Evolutionary conservation across 192 early-diverging fungal species (phyloP).

Genomic region (Entomortierella parvispora): DNA sequence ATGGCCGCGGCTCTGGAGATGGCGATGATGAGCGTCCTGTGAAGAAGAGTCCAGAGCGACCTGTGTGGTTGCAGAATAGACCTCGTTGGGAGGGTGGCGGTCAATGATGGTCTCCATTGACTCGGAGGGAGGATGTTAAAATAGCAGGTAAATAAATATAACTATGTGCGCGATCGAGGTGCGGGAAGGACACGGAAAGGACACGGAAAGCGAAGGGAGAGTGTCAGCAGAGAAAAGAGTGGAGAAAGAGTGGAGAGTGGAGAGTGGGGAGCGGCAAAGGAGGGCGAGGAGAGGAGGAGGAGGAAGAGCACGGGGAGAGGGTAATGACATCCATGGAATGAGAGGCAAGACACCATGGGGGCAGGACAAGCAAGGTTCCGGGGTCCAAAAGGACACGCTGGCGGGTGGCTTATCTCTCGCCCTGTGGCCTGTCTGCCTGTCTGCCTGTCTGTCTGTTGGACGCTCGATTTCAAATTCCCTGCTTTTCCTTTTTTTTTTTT

Average conservation of each 20-base stretch:
- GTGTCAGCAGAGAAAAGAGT: neutral
- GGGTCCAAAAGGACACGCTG: no score
- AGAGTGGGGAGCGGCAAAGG: neutral
- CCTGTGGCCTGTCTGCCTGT: neutral
- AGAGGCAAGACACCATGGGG: no score
- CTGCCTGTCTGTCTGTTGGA: no score
- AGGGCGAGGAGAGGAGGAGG: neutral
- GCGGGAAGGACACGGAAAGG: neutral
- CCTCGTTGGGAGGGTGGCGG: neutral
- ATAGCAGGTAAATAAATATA: neutral
- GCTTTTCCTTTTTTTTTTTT: no score
- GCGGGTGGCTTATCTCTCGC: neutral
- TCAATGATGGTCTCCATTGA: neutral
- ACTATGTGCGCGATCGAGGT: neutral
- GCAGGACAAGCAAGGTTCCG: no score
- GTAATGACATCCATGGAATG: conserved; percentile 2
- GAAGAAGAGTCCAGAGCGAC: neutral
- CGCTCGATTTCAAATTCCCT: no score
- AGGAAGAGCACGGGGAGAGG: neutral
- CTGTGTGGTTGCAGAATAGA: neutral
- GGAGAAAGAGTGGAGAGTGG: neutral
- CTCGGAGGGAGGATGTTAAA: neutral
- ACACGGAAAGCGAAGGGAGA: neutral
- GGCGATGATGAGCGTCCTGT: no score
- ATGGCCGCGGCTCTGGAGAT: no score